These are phyloP conservation scores for Calycina marina DNA, from an alignment of 2,329 filamentous ascomycete genomes.

Conservation along the genomic window DNA sequence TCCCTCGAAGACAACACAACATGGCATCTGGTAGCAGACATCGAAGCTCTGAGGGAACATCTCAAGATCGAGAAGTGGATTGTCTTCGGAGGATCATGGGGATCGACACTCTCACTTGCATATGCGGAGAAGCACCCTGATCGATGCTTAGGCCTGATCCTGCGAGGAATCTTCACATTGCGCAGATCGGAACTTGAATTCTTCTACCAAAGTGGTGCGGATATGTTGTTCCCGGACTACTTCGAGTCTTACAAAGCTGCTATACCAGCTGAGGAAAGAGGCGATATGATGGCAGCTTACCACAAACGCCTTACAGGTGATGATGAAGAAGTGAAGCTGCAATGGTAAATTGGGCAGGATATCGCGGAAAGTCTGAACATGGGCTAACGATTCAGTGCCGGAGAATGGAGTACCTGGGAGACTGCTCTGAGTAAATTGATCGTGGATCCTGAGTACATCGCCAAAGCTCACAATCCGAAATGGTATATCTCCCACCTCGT, in stretches of 20 bases:
- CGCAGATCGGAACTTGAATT: constrained; percentile 25
- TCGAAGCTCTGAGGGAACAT: constrained; percentile 28
- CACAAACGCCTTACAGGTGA: constrained; percentile 26
- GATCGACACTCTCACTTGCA: constrained; percentile 28
- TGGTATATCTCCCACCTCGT: constrained; percentile 8
- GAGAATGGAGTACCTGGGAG: constrained; percentile 19
- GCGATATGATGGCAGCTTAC: constrained; percentile 25
- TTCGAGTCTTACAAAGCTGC: constrained; percentile 25
- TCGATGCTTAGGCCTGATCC: constrained; percentile 25
- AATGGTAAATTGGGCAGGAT: constrained; percentile 19
- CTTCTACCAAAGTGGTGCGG: constrained; percentile 21
- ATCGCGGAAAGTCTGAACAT: too few species aligned
- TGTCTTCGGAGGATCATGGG: constrained; percentile 34
- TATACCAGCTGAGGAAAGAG: constrained; percentile 25
- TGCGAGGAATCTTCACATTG: constrained; percentile 29
- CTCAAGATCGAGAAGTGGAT: constrained; percentile 29
- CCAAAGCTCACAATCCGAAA: constrained; percentile 16
- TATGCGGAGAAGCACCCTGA: constrained; percentile 30
- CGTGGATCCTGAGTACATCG: constrained; percentile 17
- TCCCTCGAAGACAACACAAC: constrained; percentile 30
- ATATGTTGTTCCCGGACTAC: constrained; percentile 25
- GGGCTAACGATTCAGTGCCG: constrained; percentile 13
- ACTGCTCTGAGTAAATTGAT: constrained; percentile 17
- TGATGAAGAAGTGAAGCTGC: constrained; percentile 18
- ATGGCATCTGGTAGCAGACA: constrained; percentile 29